Percentiles rank a stretch among this genome's conserved stretches.
These are phyloP conservation scores for Arthromyces matolae DNA, from an alignment of 768 basidiomycete genomes.

Conservation along the genomic window DNA sequence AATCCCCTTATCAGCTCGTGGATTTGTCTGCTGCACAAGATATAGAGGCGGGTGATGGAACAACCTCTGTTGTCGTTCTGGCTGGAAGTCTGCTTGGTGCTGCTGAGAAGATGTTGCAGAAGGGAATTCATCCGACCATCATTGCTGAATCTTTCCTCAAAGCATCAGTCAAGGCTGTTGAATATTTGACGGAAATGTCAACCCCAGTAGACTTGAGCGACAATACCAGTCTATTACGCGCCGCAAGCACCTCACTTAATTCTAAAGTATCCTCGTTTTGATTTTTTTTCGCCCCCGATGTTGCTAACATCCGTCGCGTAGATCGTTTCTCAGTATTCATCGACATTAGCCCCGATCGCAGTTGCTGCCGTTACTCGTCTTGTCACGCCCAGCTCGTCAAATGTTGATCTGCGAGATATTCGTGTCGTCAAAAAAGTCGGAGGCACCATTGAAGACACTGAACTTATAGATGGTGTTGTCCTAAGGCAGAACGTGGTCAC, in stretches of 20 bases:
- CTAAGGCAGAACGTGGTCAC: slow-evolving; percentile 92
- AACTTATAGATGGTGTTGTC: slow-evolving; percentile 95
- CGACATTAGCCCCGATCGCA: slow-evolving; percentile 96
- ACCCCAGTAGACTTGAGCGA: slow-evolving; percentile 90
- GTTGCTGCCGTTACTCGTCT: slow-evolving; percentile 94
- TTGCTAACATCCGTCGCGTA: slow-evolving; percentile 26
- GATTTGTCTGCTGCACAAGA: slow-evolving; percentile 98
- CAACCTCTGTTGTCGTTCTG: slow-evolving; percentile 94
- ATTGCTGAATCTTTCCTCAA: slow-evolving; percentile 94
- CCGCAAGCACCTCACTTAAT: slow-evolving; percentile 92
- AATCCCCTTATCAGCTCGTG: slow-evolving; percentile 63
- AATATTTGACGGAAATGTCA: slow-evolving; percentile 90
- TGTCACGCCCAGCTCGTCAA: slow-evolving; percentile 82
- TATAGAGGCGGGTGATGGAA: slow-evolving; percentile 97
- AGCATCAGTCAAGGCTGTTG: slow-evolving; percentile 89
- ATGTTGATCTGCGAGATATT: slow-evolving; percentile 95
- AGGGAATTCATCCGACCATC: slow-evolving; percentile 97
- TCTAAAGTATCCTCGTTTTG: slow-evolving; percentile 66
- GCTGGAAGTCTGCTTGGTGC: slow-evolving; percentile 91
- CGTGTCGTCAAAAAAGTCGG: slow-evolving; percentile 98
- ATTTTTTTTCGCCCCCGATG: neutral
- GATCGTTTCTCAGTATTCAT: slow-evolving; percentile 99
- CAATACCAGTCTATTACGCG: slow-evolving; percentile 77
- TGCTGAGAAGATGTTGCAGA: slow-evolving; percentile 93
- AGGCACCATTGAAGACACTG: slow-evolving; percentile 98